phyloP scores from a whole-genome alignment of 2,329 filamentous ascomycete species.

The Gliomastix tumulicola region DNA sequence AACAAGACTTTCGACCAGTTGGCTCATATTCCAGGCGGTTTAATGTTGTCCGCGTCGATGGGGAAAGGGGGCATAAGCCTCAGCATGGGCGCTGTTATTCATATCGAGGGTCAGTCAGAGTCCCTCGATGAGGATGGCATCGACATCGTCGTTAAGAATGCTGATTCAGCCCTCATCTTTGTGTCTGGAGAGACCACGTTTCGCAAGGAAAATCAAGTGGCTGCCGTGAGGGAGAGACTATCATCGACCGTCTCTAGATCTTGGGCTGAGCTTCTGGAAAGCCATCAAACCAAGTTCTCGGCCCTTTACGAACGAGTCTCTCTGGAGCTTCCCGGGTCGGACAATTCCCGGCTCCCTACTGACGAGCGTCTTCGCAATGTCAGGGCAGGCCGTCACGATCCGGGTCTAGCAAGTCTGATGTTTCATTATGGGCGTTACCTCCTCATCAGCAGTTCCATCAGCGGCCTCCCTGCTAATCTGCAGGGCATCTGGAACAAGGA shows the following conservation, averaged over 20 bases:
- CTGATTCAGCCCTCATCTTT: slow-evolving; percentile 5
- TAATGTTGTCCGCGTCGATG: slow-evolving; percentile 9
- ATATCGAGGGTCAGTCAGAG: slow-evolving; percentile 1
- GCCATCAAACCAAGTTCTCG: slow-evolving; percentile 5
- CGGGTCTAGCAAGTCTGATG: slow-evolving; percentile 15
- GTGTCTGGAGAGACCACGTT: slow-evolving; percentile 8
- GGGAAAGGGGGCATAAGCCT: slow-evolving; percentile 4
- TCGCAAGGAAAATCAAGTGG: slow-evolving; percentile 9
- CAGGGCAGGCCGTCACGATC: slow-evolving; percentile 10
- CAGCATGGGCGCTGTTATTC: slow-evolving; percentile 3
- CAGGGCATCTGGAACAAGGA: slow-evolving; percentile 27
- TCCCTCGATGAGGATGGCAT: slow-evolving; percentile 4
- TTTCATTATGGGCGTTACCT: slow-evolving; percentile 24
- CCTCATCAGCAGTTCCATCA: slow-evolving; percentile 15
- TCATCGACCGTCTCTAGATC: slow-evolving; percentile 9
- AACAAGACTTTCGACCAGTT: slow-evolving; percentile 12
- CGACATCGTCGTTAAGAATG: slow-evolving; percentile 3
- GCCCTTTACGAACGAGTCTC: slow-evolving; percentile 11
- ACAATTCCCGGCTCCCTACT: slow-evolving; percentile 10
- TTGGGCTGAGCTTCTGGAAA: slow-evolving; percentile 7
- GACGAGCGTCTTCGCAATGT: slow-evolving; percentile 8
- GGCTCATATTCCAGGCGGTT: slow-evolving; percentile 12
- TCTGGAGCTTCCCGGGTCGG: slow-evolving; percentile 11
- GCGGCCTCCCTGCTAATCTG: slow-evolving; percentile 19
- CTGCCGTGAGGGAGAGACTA: slow-evolving; percentile 12